Conservation (phyloP, 768 basidiomycete species). For the Dacryopinax primogenitus region DNA sequence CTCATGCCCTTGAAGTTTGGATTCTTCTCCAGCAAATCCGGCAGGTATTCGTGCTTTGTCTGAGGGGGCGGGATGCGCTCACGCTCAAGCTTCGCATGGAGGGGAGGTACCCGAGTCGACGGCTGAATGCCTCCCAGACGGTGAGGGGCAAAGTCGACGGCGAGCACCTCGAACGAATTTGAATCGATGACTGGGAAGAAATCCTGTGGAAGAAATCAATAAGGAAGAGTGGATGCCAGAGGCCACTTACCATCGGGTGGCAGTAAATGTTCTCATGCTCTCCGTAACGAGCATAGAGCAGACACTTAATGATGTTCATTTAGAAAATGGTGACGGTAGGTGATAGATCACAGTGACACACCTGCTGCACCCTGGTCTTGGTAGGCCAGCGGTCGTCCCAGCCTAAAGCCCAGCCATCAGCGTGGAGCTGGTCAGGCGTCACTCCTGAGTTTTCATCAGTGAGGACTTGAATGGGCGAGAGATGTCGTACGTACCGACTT, state of each 20-base stretch:
- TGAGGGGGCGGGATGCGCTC: constrained; percentile 65
- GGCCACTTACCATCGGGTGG: constrained; percentile 47
- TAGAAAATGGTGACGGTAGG: too few species aligned
- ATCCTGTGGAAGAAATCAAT: constrained; percentile 34
- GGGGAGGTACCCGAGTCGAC: constrained; percentile 22
- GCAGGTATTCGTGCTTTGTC: constrained; percentile 62
- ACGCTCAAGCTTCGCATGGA: constrained; percentile 38
- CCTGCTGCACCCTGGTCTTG: constrained; percentile 60
- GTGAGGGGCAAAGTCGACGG: constrained; percentile 70
- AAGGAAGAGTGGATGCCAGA: neutral
- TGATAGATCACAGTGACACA: too few species aligned
- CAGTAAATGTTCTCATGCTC: constrained; percentile 79
- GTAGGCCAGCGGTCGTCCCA: constrained; percentile 77
- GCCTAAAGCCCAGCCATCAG: constrained; percentile 86
- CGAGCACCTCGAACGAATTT: constrained; percentile 57
- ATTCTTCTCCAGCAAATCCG: constrained; percentile 56
- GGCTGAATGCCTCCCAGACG: constrained; percentile 27
- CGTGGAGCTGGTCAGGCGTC: constrained; percentile 51
- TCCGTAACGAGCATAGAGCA: constrained; percentile 62
- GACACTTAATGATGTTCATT: too few species aligned
- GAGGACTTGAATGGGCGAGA: neutral
- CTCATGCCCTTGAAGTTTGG: constrained; percentile 42
- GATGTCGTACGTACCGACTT: constrained; percentile 37
- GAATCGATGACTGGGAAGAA: constrained; percentile 65
- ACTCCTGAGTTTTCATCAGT: constrained; percentile 28